Percentiles rank a stretch among this genome's conserved stretches.
phyloP scores from a whole-genome alignment of 345 rosid species.

The Camelina sativa region DNA sequence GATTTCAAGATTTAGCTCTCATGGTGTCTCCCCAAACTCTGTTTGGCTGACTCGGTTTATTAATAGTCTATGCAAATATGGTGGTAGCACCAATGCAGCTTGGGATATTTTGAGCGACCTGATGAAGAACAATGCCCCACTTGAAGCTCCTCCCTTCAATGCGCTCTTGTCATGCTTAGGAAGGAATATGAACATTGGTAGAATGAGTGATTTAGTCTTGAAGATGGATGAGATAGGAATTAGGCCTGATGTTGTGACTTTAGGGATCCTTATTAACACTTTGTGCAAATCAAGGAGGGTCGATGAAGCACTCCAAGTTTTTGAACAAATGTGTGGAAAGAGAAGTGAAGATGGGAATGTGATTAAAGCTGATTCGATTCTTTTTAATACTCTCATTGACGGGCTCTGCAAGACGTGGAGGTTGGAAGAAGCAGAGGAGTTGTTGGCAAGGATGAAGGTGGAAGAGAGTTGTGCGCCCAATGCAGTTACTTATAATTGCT shows the following conservation, averaged over 20 bases:
- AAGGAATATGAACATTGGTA: slow-evolving; percentile 49
- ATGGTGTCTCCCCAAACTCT: slow-evolving; percentile 54
- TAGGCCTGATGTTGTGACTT: slow-evolving; percentile 62
- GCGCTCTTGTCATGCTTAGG: slow-evolving; percentile 63
- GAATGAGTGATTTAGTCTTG: slow-evolving; percentile 57
- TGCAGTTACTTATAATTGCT: slow-evolving; percentile 64
- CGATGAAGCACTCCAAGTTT: slow-evolving; percentile 66
- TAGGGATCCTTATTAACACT: slow-evolving; percentile 65
- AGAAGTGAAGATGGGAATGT: slow-evolving; percentile 44
- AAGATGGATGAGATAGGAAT: slow-evolving; percentile 64
- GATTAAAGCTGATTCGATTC: slow-evolving; percentile 65
- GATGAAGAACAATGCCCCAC: slow-evolving; percentile 52
- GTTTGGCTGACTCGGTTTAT: slow-evolving; percentile 55
- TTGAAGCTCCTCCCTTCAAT: slow-evolving; percentile 63
- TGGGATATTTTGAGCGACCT: slow-evolving; percentile 54
- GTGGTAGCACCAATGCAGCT: slow-evolving; percentile 48
- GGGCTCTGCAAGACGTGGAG: slow-evolving; percentile 85
- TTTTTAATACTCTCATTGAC: slow-evolving; percentile 68
- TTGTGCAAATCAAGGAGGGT: slow-evolving; percentile 66
- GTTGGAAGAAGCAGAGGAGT: slow-evolving; percentile 66
- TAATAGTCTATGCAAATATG: slow-evolving; percentile 52
- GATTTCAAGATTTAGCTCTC: slow-evolving; percentile 54
- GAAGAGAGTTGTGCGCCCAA: slow-evolving; percentile 53
- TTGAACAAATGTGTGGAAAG: slow-evolving; percentile 53
- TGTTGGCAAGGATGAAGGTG: slow-evolving; percentile 60